phyloP scores from a whole-genome alignment of 2,329 filamentous ascomycete genomes.

The Plenodomus tracheiphilus region DNA sequence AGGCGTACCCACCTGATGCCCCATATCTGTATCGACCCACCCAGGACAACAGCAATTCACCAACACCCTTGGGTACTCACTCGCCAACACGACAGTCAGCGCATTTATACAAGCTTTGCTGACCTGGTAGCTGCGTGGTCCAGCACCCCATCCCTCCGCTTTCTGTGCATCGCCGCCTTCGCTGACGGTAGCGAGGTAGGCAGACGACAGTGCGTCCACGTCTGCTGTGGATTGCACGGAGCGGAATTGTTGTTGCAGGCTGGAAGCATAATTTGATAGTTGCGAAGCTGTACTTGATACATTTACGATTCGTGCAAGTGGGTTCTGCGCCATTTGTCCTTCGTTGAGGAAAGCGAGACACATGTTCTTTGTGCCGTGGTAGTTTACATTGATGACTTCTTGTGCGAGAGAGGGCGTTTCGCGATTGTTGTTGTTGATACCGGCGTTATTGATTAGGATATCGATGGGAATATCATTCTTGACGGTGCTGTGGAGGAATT shows the following conservation, averaged over 20 bases:
- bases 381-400: constrained; percentile 18
- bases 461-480: constrained; percentile 11
- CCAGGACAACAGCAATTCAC: constrained; percentile 27
- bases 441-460: constrained; percentile 29
- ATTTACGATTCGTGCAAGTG: constrained; percentile 22
- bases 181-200: constrained; percentile 2
- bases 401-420: constrained; percentile 11
- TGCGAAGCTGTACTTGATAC: constrained; percentile 12
- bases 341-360: constrained; percentile 15
- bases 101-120: constrained; percentile 26
- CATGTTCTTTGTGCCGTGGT: constrained; percentile 21
- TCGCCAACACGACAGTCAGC: constrained; percentile 17
- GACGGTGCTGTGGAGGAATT: constrained; percentile 10
- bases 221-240: neutral
- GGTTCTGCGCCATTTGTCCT: constrained; percentile 2
- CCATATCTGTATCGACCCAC: constrained; percentile 30
- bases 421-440: constrained; percentile 18
- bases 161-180: constrained; percentile 5
- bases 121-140: constrained; percentile 24
- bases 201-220: constrained; percentile 6
- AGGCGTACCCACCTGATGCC: constrained; percentile 17
- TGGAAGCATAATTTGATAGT: constrained; percentile 15
- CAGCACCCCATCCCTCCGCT: constrained; percentile 8
- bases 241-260: too few relatives aligned
- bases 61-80: constrained; percentile 5